Conservation (phyloP, 345 rosid species). For the Xanthoceras sorbifolium region DNA sequence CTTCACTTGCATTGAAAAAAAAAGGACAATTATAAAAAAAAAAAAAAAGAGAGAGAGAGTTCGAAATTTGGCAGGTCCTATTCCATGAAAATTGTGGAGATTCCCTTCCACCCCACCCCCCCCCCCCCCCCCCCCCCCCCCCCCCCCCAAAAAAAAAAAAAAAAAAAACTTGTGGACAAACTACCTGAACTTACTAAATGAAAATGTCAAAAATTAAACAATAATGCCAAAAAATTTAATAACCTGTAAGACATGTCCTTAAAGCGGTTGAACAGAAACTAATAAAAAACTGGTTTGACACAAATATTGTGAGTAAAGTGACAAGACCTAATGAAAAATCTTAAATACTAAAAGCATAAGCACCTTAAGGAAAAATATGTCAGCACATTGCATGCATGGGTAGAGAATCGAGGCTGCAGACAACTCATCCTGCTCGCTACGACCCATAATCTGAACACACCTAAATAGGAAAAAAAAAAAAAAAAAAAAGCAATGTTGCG, state of each 20-base stretch:
- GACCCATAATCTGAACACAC: constrained; percentile 91
- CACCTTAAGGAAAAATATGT: constrained; percentile 86
- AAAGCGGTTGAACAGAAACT: not conserved
- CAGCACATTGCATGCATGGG: constrained; percentile 98
- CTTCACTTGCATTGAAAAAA: not conserved
- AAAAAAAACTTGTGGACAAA: not conserved
- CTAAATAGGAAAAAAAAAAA: constrained; percentile 39
- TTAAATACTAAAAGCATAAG: not conserved
- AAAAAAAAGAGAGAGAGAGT: not conserved
- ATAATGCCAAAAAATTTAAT: not conserved
- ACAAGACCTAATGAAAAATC: not conserved
- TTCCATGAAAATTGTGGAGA: not conserved
- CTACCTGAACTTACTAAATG: not conserved
- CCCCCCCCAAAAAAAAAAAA: not conserved
- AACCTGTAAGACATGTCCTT: not conserved
- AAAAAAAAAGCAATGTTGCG: not conserved
- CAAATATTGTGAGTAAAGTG: not conserved
- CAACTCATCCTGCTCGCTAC: constrained; percentile 80
- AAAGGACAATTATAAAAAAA: not conserved
- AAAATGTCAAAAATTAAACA: not conserved
- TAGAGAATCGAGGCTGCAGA: constrained; percentile 83
- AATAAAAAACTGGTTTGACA: not conserved
- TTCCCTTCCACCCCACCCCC: no score
- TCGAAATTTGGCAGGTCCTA: not conserved
- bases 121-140: no score